Base-by-base conservation (phyloP, 805 yeast species). In the Kregervanrija pseudodelftensis region DNA sequence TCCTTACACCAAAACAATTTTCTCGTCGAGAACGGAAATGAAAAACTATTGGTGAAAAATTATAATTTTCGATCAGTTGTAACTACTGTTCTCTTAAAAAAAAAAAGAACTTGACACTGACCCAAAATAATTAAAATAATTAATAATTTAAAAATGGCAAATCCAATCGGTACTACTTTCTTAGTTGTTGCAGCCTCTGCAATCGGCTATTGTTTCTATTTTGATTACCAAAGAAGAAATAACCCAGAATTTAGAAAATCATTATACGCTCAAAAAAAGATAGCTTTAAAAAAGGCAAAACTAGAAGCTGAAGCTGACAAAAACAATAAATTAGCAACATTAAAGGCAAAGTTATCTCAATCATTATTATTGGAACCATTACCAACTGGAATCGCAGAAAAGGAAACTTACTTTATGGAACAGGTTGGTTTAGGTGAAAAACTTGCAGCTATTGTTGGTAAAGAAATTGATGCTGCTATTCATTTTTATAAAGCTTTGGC, bases 401-500 rank as follows among this genome's bases (percentile, higher is more conserved):
- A 82, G 66, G 95, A 90, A 71, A 67, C 73, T 49, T 80, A 77
- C 61, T 91, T 91, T 72, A 79, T 90, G 73, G 74, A 76, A 50
- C 89, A 86, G 65, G 90, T 91, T 45, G 83, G 88, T 48, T 60
- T 72, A 40, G 98, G 96, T 63, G 98, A 91, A 67, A 85, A 82
- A 64, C 71, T 85, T 55, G 77, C 87, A 51, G 70, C 76, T 51
- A 60, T 69, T 32, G 80, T 84, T 49, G 83, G 81, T 52, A 74
- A 77, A 54, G 87, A 85, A 64, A 67, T 84, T 51, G 87, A 83
- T 48, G 82, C 97, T 38, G 98, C 99, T 34, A 72, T 90, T 54
- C 77, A 82, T 54, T 93, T 89, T 76, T 93, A 93, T 77, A 85
- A 87, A 66, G 98, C 97, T 11, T 74, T 93, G 61, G 78, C 87